Percentiles rank a stretch among this genome's conserved stretches.
These are phyloP conservation scores for Climacium dendroides DNA, from an alignment of 225 moss, liverwort and hornwort genomes.

Conservation along the genomic window DNA sequence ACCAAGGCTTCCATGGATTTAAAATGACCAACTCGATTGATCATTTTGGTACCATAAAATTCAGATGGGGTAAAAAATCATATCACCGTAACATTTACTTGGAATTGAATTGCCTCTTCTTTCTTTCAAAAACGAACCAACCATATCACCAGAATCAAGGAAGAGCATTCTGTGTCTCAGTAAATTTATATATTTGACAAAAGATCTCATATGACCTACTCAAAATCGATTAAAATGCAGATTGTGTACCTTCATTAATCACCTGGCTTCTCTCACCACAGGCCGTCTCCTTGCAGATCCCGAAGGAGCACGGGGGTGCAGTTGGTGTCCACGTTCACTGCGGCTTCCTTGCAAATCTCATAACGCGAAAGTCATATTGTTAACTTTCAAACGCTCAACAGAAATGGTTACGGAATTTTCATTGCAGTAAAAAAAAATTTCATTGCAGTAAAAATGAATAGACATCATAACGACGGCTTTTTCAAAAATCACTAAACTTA, in stretches of 20 bases:
- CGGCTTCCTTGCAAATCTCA: background rate
- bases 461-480: background rate
- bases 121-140: background rate
- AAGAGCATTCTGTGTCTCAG: background rate
- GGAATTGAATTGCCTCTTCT: background rate
- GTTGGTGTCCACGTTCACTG: background rate
- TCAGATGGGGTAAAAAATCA: background rate
- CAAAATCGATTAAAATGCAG: background rate
- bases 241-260: background rate
- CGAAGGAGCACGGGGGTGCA: background rate
- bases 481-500: background rate
- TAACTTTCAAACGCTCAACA: background rate
- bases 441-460: background rate
- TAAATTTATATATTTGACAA: background rate
- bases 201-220: background rate
- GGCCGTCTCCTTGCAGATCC: background rate
- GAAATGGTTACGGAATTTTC: background rate
- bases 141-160: background rate
- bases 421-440: background rate
- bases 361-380: background rate
- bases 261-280: background rate
- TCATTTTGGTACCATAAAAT: too few species aligned
- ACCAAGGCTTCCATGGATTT: background rate
- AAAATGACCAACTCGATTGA: background rate
- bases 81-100: background rate